phyloP scores from a whole-genome alignment of 2,329 filamentous ascomycete genomes.

The Colletotrichum sp. region DNA sequence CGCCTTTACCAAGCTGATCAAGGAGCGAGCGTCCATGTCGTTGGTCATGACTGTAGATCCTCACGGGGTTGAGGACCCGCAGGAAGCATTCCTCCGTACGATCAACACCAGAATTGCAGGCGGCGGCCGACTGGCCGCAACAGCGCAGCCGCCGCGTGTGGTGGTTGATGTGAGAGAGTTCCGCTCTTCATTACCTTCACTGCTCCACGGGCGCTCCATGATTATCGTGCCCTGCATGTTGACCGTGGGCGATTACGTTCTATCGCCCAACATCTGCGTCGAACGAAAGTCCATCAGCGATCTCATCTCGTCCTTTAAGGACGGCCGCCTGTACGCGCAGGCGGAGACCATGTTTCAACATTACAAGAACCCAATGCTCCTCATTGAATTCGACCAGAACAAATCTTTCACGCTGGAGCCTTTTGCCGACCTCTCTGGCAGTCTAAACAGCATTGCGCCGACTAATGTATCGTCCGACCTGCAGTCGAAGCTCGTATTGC shows the following conservation, averaged over 20 bases:
- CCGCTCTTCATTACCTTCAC: conserved; percentile 86
- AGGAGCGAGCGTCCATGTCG: conserved; percentile 92
- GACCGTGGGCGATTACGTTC: conserved; percentile 94
- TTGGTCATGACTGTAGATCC: conserved; percentile 80
- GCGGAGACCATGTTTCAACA: conserved; percentile 93
- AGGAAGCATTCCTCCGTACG: conserved; percentile 91
- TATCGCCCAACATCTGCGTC: conserved; percentile 89
- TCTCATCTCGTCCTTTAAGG: conserved; percentile 88
- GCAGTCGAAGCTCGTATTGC: conserved; percentile 88
- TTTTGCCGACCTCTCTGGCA: conserved; percentile 70
- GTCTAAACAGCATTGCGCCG: conserved; percentile 66
- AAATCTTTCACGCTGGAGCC: conserved; percentile 95
- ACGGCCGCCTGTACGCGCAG: conserved; percentile 90
- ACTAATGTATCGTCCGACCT: conserved; percentile 70
- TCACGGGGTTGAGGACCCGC: conserved; percentile 75
- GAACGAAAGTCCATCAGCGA: conserved; percentile 95
- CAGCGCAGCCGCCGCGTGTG: conserved; percentile 85
- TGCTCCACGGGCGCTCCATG: conserved; percentile 89
- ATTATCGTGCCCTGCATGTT: conserved; percentile 92
- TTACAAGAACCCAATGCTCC: conserved; percentile 87
- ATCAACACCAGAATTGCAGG: conserved; percentile 97
- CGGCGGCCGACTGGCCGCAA: conserved; percentile 83
- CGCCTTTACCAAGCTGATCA: conserved; percentile 92
- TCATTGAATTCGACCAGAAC: conserved; percentile 98
- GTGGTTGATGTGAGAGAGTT: conserved; percentile 98